phyloP scores from a whole-genome alignment of 768 basidiomycete genomes.

The Cyclocybe aegerita region DNA sequence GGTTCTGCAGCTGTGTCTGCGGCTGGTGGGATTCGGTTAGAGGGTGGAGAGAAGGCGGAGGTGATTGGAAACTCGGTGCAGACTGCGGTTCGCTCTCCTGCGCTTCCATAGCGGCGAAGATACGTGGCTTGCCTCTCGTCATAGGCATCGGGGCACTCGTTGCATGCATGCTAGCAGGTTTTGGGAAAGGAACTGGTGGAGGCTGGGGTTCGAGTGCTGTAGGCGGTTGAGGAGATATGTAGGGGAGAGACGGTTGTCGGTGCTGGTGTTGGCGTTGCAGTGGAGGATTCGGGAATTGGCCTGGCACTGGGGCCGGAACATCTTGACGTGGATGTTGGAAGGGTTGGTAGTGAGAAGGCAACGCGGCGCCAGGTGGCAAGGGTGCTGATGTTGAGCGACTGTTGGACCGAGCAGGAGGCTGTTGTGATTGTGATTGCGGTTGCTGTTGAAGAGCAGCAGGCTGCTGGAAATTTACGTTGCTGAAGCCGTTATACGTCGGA shows the following conservation, averaged over 20 bases:
- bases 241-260: neutral
- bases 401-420: constrained; percentile 5
- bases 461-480: neutral
- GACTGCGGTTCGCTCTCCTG: constrained; percentile 13
- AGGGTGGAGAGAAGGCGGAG: neutral
- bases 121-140: constrained; percentile 52
- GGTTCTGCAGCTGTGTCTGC: neutral
- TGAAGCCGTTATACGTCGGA: neutral
- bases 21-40: neutral
- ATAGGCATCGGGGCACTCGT: constrained; percentile 12
- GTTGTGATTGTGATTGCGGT: constrained; percentile 6
- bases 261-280: constrained; percentile 2
- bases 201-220: constrained; percentile 7
- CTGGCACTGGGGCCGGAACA: too few relatives aligned
- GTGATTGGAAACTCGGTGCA: neutral
- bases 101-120: constrained; percentile 57
- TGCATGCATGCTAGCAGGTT: constrained; percentile 21
- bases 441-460: constrained; percentile 6
- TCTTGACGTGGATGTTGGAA: too few relatives aligned
- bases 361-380: constrained; percentile 16
- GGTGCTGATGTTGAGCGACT: constrained; percentile 10
- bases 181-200: constrained; percentile 17
- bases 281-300: constrained; percentile 2
- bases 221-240: constrained; percentile 1
- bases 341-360: neutral